Percentiles rank a stretch among this genome's conserved stretches.
phyloP scores from a whole-genome alignment of 2,329 filamentous ascomycete genomes.

The Penicillium hesseltinei region DNA sequence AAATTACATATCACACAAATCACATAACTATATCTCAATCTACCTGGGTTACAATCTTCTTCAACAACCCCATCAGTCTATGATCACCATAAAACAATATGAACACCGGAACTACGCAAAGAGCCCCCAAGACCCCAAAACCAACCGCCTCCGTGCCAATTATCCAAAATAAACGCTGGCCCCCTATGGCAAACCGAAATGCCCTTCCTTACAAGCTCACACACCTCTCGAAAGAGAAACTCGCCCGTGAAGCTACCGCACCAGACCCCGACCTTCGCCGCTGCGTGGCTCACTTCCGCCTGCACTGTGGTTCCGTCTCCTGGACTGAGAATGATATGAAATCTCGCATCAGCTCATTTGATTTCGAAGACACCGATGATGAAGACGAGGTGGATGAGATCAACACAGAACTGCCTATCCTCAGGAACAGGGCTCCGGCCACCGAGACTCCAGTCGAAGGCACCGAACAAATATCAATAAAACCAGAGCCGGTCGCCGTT shows the following conservation, averaged over 20 bases:
- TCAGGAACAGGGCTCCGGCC: slow-evolving; percentile 1
- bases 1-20: not conserved
- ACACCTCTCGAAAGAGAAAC: slow-evolving; percentile 36
- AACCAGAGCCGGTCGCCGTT: slow-evolving; percentile 1
- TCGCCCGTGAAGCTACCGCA: slow-evolving; percentile 36
- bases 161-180: slow-evolving; percentile 33
- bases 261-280: slow-evolving; percentile 37
- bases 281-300: slow-evolving; percentile 36
- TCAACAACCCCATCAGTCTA: not conserved
- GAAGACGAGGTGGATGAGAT: slow-evolving; percentile 28
- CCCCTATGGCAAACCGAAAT: slow-evolving; percentile 36
- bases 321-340: slow-evolving; percentile 39
- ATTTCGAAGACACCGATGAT: slow-evolving; percentile 34
- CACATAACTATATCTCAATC: not conserved
- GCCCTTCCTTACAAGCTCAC: slow-evolving; percentile 38
- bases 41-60: not conserved
- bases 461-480: slow-evolving; percentile 11
- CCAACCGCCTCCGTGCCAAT: slow-evolving; percentile 26
- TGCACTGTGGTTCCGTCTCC: slow-evolving; percentile 34
- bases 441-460: slow-evolving; percentile 4
- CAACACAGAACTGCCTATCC: slow-evolving; percentile 8
- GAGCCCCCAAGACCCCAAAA: slow-evolving; percentile 19
- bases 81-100: slow-evolving; percentile 16
- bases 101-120: slow-evolving; percentile 25
- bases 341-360: slow-evolving; percentile 36